A percentile compares a stretch with the other conserved stretches of the same genome.
Conservation (phyloP, 2,329 filamentous ascomycete genomes). For the Pyricularia grisea region DNA sequence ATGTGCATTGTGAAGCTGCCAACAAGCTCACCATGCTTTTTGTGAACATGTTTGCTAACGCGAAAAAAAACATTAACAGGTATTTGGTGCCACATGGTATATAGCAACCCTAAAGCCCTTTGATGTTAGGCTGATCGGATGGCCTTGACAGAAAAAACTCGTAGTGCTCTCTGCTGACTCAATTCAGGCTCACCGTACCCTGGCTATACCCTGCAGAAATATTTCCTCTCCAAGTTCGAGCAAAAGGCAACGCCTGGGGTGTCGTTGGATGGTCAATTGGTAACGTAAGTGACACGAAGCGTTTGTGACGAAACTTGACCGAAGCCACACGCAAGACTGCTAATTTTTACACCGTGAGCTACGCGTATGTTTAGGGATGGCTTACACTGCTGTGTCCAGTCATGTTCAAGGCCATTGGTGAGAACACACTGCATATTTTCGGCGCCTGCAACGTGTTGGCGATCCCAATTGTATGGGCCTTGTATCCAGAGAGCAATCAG, state of each 20-base stretch:
- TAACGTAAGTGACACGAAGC: constrained; percentile 26
- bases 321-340: constrained; percentile 34
- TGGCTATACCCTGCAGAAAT: constrained; percentile 66
- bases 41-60: background rate
- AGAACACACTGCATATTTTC: constrained; percentile 69
- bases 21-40: background rate
- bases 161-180: background rate
- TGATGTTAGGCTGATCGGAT: background rate
- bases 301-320: background rate
- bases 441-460: constrained; percentile 55
- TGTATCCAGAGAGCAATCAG: constrained; percentile 68
- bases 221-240: constrained; percentile 60
- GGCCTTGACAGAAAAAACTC: no score
- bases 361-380: constrained; percentile 7
- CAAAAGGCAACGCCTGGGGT: constrained; percentile 67
- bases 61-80: constrained; percentile 16
- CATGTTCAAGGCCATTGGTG: constrained; percentile 55
- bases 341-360: constrained; percentile 19
- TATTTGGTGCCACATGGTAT: constrained; percentile 50
- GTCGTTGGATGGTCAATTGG: constrained; percentile 70
- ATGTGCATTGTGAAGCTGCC: no score
- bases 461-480: constrained; percentile 61
- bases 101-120: background rate
- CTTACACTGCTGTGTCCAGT: constrained; percentile 38
- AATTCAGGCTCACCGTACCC: constrained; percentile 38